Percentiles rank a stretch among this genome's conserved stretches.
phyloP scores from a whole-genome alignment of 164 flowering plant species.

The Stephania yunnanensis region DNA sequence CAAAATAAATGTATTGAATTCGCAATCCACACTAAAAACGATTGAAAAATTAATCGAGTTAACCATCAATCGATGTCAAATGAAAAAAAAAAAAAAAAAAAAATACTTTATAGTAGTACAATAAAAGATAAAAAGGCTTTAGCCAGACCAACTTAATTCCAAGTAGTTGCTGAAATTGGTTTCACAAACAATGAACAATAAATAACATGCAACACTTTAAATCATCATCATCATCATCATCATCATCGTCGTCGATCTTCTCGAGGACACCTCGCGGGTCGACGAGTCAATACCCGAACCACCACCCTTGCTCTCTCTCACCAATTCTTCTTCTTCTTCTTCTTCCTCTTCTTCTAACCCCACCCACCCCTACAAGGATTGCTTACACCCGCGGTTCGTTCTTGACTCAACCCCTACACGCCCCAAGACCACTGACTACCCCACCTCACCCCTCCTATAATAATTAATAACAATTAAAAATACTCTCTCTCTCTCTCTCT shows the following conservation, averaged over 20 bases:
- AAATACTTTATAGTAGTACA: too few species aligned
- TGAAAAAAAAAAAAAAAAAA: too few species aligned
- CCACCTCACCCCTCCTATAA: neutral
- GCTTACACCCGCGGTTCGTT: conserved; percentile 78
- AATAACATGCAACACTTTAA: too few species aligned
- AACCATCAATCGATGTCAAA: too few species aligned
- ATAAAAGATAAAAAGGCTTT: too few species aligned
- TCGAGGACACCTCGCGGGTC: conserved; percentile 19
- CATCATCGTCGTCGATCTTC: neutral
- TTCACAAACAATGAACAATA: too few species aligned
- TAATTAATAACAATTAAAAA: too few species aligned
- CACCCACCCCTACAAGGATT: conserved; percentile 41
- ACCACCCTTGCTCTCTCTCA: conserved; percentile 62
- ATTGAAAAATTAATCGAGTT: too few species aligned
- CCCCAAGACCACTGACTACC: conserved; percentile 3
- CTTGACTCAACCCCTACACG: conserved; percentile 81
- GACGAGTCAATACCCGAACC: conserved; percentile 99
- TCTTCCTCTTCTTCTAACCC: conserved; percentile 1
- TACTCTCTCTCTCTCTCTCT: neutral
- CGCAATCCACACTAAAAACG: too few species aligned
- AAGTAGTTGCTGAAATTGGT: too few species aligned
- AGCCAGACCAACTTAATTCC: too few species aligned
- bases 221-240: neutral
- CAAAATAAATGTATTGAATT: too few species aligned
- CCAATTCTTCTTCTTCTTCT: neutral